Evolutionary conservation across 2,329 filamentous ascomycete genomes (phyloP), one percentile per base, ranked within the genome.

Genomic region (Monosporascus sp.): DNA sequence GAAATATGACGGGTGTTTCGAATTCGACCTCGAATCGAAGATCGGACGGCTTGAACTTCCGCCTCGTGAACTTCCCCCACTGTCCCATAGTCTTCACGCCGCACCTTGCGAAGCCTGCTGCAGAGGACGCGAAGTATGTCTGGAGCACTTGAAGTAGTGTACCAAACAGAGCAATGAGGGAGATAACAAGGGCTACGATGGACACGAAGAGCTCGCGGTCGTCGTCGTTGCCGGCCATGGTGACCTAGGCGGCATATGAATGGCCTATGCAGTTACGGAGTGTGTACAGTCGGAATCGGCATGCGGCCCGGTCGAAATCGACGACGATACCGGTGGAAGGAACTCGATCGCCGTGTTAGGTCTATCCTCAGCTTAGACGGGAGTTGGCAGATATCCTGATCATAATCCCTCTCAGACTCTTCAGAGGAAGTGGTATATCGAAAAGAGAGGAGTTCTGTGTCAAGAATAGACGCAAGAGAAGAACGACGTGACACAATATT

Each of bases 1-100:
- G 55, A 36, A 65, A 62, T 24, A 64, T 60, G 52, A 61, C 53
- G 24, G 62, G 61, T 0, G 57, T 52, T 43, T 64, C 60, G 49
- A 62, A 65, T 19, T 61, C 55, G 19, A 63, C 58, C 51, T 65
- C 59, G 26, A 61, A 58, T 19, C 62, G 57, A 7, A 65, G 51
- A 49, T 63, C 53, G 14, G 48, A 51, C 56, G 52, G 60, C 24
- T 55, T 55, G 50, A 58, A 56, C 16, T 51, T 48, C 3, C 58
- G 53, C 7, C 50, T 52, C 5, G 57, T 62, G 26, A 47, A 48
- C 37, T 26, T 48, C 3, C 57, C 60, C 62, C 60, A 64, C 20
- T 56, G 50, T 2, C 60, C 60, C 58, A 64, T 65, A 7, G 62
- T 60, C 9, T 52, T 43, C 19, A 22, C 24, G 19, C 49, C 49